Percentiles rank a stretch among this genome's conserved stretches.
Evolutionary conservation across 768 basidiomycete species (phyloP).

Genomic region (Trametes cubensis): DNA sequence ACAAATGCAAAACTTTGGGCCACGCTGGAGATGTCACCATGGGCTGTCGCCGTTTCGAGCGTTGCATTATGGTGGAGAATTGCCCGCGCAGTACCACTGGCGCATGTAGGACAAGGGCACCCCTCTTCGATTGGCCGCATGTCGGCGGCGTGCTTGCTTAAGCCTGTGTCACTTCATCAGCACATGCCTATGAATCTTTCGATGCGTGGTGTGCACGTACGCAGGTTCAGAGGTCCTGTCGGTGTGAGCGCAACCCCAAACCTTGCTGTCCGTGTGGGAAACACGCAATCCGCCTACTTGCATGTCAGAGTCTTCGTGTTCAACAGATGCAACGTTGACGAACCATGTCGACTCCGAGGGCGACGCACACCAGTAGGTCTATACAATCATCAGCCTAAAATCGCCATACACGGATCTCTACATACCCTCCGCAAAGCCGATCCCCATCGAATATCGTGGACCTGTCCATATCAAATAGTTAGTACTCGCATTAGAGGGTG

Average conservation of each 20-base stretch:
- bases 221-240: conserved; percentile 79
- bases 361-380: conserved; percentile 90
- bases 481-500: not conserved
- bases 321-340: conserved; percentile 10
- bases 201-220: conserved; percentile 39
- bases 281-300: conserved; percentile 85
- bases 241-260: conserved; percentile 89
- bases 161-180: conserved; percentile 41
- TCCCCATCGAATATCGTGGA: conserved; percentile 90
- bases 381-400: not conserved
- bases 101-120: conserved; percentile 90
- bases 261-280: conserved; percentile 88
- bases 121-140: conserved; percentile 70
- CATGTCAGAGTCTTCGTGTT: not conserved
- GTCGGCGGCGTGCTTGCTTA: conserved; percentile 72
- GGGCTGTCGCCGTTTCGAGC: conserved; percentile 83
- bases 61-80: conserved; percentile 76
- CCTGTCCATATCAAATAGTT: conserved; percentile 44
- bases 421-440: conserved; percentile 88
- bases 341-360: conserved; percentile 93
- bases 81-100: conserved; percentile 65
- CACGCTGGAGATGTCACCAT: conserved; percentile 54
- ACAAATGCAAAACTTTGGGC: no score
- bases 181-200: no score
- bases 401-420: not conserved